A percentile compares a stretch with the other conserved stretches of the same genome.
Evolutionary conservation across 2,329 filamentous ascomycete species (phyloP).

Genomic region (Arthroderma sp.): DNA sequence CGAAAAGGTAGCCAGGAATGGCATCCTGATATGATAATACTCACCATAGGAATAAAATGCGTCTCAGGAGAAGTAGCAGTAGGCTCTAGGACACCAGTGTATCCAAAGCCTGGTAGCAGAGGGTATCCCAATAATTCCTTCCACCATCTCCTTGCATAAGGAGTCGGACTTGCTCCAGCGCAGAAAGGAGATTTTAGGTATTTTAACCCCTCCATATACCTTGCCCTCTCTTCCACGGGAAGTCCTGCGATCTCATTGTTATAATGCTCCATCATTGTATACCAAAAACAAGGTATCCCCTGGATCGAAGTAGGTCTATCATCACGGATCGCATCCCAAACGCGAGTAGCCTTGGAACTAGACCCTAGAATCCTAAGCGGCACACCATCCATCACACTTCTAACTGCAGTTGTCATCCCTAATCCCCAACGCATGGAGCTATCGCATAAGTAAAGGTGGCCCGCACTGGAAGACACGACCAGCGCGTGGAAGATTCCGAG

Average conservation of each 20-base stretch:
- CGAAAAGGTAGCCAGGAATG: too few relatives aligned
- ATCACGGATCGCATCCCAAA: slow-evolving; percentile 1
- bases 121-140: background rate
- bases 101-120: too few relatives aligned
- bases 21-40: too few relatives aligned
- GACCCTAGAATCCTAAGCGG: background rate
- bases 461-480: background rate
- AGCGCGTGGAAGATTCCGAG: background rate
- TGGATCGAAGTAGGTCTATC: background rate
- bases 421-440: slow-evolving; percentile 5
- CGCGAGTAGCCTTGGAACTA: background rate
- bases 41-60: too few relatives aligned
- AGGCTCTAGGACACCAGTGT: too few relatives aligned
- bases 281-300: background rate
- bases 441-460: slow-evolving; percentile 1
- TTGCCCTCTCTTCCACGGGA: background rate
- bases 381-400: slow-evolving; percentile 2
- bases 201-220: slow-evolving; percentile 3
- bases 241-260: slow-evolving; percentile 5
- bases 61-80: too few relatives aligned
- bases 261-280: slow-evolving; percentile 7
- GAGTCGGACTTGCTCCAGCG: slow-evolving; percentile 1
- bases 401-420: slow-evolving; percentile 1
- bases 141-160: slow-evolving; percentile 2
- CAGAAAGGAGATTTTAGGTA: slow-evolving; percentile 1